A percentile compares a stretch with the other conserved stretches of the same genome.
Evolutionary conservation across 305 asterid species (phyloP).

Genomic region (Striga hermonthica): DNA sequence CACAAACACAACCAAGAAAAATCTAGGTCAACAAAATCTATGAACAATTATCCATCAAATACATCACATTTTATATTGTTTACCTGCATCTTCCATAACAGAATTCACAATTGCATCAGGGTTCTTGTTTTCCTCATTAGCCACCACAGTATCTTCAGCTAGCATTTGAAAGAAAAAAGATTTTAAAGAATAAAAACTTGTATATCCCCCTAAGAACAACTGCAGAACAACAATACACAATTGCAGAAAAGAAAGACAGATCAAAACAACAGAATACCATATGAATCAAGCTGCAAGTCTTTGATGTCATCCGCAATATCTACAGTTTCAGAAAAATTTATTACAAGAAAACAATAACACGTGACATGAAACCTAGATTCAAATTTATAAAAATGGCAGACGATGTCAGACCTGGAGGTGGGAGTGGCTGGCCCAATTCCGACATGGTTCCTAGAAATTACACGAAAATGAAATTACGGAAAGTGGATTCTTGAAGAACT

Average conservation of each 20-base stretch:
- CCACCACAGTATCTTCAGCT: conserved; percentile 27
- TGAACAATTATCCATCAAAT: too few relatives aligned
- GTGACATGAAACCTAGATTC: not conserved
- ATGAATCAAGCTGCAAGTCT: conserved; percentile 81
- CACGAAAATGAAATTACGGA: too few relatives aligned
- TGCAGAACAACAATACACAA: too few relatives aligned
- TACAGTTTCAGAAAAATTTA: conserved; percentile 27
- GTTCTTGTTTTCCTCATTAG: too few relatives aligned
- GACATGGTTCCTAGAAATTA: too few relatives aligned
- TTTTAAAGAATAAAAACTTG: too few relatives aligned
- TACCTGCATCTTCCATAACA: too few relatives aligned
- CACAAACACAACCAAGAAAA: too few relatives aligned
- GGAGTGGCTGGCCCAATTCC: conserved; percentile 26
- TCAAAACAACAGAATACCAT: conserved; percentile 40
- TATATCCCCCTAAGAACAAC: too few relatives aligned
- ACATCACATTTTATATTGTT: too few relatives aligned
- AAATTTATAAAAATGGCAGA: not conserved
- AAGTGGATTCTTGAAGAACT: too few relatives aligned
- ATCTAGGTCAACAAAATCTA: not conserved
- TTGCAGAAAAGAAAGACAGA: not conserved
- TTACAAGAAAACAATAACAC: not conserved
- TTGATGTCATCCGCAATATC: conserved; percentile 87
- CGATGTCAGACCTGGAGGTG: conserved; percentile 28
- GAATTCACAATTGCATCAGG: too few relatives aligned
- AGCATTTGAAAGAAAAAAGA: conserved; percentile 20